phyloP scores from a whole-genome alignment of 805 yeast genomes.

The Pichia occidentalis region DNA sequence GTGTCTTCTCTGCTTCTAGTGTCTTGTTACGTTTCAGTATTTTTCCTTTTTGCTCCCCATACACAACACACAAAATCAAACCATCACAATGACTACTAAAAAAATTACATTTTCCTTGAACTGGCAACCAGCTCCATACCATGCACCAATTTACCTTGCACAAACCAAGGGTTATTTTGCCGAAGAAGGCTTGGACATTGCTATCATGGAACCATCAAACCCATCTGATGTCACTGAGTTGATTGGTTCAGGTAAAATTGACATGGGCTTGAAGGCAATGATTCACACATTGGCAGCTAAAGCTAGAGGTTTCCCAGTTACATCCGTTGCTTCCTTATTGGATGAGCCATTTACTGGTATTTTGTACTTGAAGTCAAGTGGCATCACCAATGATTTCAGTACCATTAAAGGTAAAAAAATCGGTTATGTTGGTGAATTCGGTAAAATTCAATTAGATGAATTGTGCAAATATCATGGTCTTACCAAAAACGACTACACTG shows the following conservation, averaged over 20 bases:
- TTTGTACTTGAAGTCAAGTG: slow-evolving; percentile 43
- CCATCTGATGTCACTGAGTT: slow-evolving; percentile 54
- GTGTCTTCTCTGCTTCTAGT: no score
- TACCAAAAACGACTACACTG: slow-evolving; percentile 50
- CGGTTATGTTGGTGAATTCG: slow-evolving; percentile 56
- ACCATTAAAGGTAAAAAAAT: slow-evolving; percentile 47
- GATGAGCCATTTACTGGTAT: slow-evolving; percentile 57
- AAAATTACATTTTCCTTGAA: slow-evolving; percentile 46
- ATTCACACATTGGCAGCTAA: slow-evolving; percentile 54
- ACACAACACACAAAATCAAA: no score
- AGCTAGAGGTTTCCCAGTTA: slow-evolving; percentile 52
- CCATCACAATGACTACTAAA: slow-evolving; percentile 30
- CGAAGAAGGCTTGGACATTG: slow-evolving; percentile 44
- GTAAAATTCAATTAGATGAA: slow-evolving; percentile 52
- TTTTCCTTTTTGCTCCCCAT: no score
- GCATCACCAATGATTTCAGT: slow-evolving; percentile 44
- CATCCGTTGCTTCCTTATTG: slow-evolving; percentile 47
- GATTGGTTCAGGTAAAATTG: slow-evolving; percentile 50
- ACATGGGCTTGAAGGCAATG: slow-evolving; percentile 57
- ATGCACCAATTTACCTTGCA: slow-evolving; percentile 46
- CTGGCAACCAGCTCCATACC: slow-evolving; percentile 54
- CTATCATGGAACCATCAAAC: slow-evolving; percentile 49
- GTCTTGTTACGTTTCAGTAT: no score
- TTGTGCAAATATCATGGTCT: slow-evolving; percentile 49
- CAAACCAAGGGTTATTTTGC: slow-evolving; percentile 44